Evolutionary conservation across 306 rosid species (phyloP).

Genomic region (Rosa chinensis): DNA sequence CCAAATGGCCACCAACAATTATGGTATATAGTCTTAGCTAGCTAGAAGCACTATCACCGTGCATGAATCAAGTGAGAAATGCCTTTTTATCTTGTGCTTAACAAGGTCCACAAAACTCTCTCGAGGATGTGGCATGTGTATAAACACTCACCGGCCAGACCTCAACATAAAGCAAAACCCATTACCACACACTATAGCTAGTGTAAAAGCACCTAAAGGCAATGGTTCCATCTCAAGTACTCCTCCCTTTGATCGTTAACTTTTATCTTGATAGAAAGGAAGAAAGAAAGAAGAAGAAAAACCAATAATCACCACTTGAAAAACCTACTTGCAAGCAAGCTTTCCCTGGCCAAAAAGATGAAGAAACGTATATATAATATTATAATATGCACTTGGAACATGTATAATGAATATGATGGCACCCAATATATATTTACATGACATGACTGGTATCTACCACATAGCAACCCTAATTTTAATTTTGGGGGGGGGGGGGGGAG

Average conservation of each 20-base stretch:
- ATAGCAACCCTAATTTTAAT: background rate
- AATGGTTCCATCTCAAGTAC: background rate
- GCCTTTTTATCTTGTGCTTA: background rate
- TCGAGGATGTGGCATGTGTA: background rate
- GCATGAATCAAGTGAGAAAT: background rate
- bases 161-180: constrained; percentile 1
- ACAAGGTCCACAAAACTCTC: background rate
- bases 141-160: background rate
- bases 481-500: too few relatives aligned
- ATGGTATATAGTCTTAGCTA: too few relatives aligned
- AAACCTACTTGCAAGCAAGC: background rate
- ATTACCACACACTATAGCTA: background rate
- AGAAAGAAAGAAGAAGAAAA: background rate
- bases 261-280: background rate
- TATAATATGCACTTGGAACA: background rate
- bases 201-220: background rate
- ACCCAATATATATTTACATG: background rate
- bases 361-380: background rate
- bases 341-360: background rate
- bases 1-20: background rate
- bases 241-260: background rate
- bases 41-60: background rate
- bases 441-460: background rate
- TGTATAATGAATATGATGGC: background rate
- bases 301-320: background rate